Percentiles rank a stretch among this genome's conserved stretches.
Evolutionary conservation across 768 basidiomycete species (phyloP).

Genomic region (Lactarius quietus): DNA sequence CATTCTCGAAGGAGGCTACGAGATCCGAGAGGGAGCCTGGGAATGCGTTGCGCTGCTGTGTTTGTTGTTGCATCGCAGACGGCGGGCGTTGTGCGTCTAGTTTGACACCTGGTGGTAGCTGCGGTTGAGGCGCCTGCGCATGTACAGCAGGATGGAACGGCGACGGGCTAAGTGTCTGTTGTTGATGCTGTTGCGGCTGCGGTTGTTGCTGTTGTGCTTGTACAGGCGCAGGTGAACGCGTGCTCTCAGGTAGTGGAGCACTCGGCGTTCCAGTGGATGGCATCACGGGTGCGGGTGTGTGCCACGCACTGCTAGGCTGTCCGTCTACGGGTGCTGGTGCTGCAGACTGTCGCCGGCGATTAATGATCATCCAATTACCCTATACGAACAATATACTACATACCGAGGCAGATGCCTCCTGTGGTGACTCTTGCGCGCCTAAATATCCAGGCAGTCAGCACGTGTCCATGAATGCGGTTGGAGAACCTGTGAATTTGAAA

Average conservation of each 20-base stretch:
- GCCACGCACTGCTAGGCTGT: slow-evolving; percentile 20
- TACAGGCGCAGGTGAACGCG: slow-evolving; percentile 48
- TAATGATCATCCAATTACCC: slow-evolving; percentile 1
- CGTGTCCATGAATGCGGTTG: background rate
- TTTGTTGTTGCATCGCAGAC: slow-evolving; percentile 25
- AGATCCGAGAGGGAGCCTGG: slow-evolving; percentile 88
- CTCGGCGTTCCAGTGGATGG: slow-evolving; percentile 10
- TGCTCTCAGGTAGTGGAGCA: slow-evolving; percentile 29
- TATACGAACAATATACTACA: background rate
- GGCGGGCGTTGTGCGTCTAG: slow-evolving; percentile 22
- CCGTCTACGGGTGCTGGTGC: slow-evolving; percentile 11
- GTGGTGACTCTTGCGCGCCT: slow-evolving; percentile 17
- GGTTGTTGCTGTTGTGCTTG: slow-evolving; percentile 41
- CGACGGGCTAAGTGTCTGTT: slow-evolving; percentile 17
- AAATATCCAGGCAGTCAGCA: slow-evolving; percentile 3
- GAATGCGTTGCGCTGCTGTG: slow-evolving; percentile 50
- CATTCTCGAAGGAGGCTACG: slow-evolving; percentile 90
- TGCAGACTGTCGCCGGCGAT: slow-evolving; percentile 2
- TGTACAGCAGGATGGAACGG: slow-evolving; percentile 13
- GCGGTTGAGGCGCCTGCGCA: slow-evolving; percentile 19
- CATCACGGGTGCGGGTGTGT: slow-evolving; percentile 9
- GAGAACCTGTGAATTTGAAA: background rate
- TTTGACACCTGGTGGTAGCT: slow-evolving; percentile 28
- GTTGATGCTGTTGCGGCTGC: slow-evolving; percentile 41
- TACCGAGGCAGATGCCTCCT: slow-evolving; percentile 14